Evolutionary conservation across 1,284 basidiomycete species (phyloP), one percentile per base, ranked within the genome.

Genomic region (Irpex sp.): DNA sequence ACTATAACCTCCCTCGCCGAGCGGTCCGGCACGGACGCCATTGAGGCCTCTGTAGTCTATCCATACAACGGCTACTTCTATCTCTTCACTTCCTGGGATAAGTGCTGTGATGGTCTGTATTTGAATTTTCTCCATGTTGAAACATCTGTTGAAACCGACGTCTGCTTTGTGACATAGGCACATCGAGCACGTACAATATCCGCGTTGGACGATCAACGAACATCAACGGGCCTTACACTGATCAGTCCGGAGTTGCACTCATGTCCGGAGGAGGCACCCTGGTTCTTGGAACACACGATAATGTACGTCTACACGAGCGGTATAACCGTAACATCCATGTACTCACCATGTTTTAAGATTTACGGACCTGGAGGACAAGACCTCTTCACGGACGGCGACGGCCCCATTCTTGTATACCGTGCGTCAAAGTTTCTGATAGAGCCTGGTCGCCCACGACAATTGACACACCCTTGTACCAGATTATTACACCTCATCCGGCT

Each of bases 31-130:
- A 67, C 69, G 56, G 80, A 78, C 1, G 81, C 81, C 3, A 77
- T 84, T 59, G 83, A 85, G 68, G 83, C 79, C 19, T 78, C 77
- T 59, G 73, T 72, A 33, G 75, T 85, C 49, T 83, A 72, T 73
- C 78, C 83, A 66, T 68, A 74, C 63, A 77, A 77, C 26, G 76
- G 67, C 51, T 85, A 75, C 69, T 86, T 78, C 71, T 87, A 87
- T 66, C 76, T 87, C 31, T 87, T 86, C 72, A 79, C 79, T 0
- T 81, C 79, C 13, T 86, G 83, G 83, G 85, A 85, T 67, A 75
- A 73, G 1, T 86, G 85, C 72, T 87, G 85, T 72, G 51, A 70
- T 31, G 49, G 49, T 51, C 31, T 3, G 31, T 33, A 33, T 3
- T 3, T 33, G 5, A 6, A 6, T 33, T 33, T 33, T 6, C 31